A percentile compares a stretch with the other conserved stretches of the same genome.
Evolutionary conservation across 352 stramenopile species (phyloP).

Genomic region (Phytophthora foliorum): DNA sequence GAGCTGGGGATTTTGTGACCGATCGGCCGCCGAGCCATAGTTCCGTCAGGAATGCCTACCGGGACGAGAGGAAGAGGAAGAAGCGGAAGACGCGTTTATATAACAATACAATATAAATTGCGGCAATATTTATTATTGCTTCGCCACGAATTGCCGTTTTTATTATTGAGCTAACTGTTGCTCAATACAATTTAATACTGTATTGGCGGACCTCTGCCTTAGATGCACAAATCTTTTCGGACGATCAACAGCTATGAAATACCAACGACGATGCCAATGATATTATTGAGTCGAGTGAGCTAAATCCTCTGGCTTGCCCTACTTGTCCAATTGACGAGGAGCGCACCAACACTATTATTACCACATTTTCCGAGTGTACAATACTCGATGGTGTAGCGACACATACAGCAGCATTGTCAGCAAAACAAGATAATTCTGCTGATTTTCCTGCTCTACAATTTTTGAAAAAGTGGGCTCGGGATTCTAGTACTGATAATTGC

Average conservation of each 20-base stretch:
- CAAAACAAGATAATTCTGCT: no score
- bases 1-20: conserved; percentile 7
- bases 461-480: neutral
- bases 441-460: no score
- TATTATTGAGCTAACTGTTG: neutral
- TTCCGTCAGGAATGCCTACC: neutral
- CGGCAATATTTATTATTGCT: conserved; percentile 25
- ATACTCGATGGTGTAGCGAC: no score
- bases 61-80: neutral
- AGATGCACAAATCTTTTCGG: no score
- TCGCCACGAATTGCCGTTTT: conserved; percentile 1
- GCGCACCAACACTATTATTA: no score
- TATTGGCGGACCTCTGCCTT: conserved; percentile 9
- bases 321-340: no score
- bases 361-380: no score
- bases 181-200: conserved; percentile 5
- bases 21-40: neutral
- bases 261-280: no score
- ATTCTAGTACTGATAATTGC: neutral
- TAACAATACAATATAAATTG: conserved; percentile 18
- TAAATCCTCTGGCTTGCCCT: no score
- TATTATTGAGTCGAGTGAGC: no score
- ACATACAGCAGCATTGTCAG: no score
- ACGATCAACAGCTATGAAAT: no score
- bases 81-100: neutral